phyloP scores from a whole-genome alignment of 2,329 filamentous ascomycete species.

The Aureobasidium sp. region DNA sequence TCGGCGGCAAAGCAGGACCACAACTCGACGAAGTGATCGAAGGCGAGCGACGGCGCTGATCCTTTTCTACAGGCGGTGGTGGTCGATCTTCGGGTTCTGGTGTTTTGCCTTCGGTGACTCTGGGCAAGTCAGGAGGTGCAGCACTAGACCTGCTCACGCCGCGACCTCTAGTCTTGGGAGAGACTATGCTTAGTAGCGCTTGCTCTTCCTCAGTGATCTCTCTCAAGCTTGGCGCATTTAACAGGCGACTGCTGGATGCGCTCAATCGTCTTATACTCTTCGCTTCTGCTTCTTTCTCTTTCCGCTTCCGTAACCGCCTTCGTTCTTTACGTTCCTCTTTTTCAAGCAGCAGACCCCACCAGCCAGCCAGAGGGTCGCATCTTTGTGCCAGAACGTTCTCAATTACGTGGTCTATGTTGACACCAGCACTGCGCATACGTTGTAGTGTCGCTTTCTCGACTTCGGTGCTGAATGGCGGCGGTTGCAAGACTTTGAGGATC shows the following conservation, averaged over 20 bases:
- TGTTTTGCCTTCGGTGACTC: constrained; percentile 59
- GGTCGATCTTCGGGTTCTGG: constrained; percentile 39
- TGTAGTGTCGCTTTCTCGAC: constrained; percentile 87
- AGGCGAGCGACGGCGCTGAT: constrained; percentile 56
- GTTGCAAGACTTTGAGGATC: constrained; percentile 74
- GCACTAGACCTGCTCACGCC: constrained; percentile 60
- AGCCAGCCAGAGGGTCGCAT: constrained; percentile 84
- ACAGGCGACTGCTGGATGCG: constrained; percentile 76
- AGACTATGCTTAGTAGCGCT: constrained; percentile 34
- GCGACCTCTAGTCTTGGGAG: constrained; percentile 66
- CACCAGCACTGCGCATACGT: constrained; percentile 86
- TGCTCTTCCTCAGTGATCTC: constrained; percentile 71
- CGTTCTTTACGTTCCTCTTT: constrained; percentile 86
- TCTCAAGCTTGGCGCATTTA: constrained; percentile 63
- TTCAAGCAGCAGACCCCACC: constrained; percentile 92
- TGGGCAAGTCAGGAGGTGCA: constrained; percentile 66
- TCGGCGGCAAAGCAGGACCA: constrained; percentile 71
- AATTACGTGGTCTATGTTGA: constrained; percentile 89
- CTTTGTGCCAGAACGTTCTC: constrained; percentile 86
- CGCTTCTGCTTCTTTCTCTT: constrained; percentile 73
- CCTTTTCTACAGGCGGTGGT: constrained; percentile 68
- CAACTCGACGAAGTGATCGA: constrained; percentile 60
- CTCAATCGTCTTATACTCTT: constrained; percentile 76
- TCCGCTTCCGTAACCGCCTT: constrained; percentile 72
- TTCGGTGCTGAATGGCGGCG: constrained; percentile 73